Conservation (phyloP, 305 asterid species). For the Fraxinus floribunda region DNA sequence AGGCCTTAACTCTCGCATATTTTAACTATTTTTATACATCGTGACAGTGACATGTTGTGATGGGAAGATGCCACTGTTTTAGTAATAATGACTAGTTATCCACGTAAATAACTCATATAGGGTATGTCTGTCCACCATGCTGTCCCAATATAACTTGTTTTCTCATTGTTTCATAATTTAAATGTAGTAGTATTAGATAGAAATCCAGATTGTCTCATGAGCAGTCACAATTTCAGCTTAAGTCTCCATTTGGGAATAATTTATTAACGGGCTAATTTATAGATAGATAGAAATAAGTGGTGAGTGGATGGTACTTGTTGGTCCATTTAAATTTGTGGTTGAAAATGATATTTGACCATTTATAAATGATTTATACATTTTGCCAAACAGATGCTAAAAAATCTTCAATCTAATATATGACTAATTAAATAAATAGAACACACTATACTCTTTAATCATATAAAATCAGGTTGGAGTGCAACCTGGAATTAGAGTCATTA, state of each 20-base stretch:
- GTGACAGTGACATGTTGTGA: neutral
- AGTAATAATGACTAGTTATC: neutral
- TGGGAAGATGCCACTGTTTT: neutral
- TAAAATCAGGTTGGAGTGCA: slow-evolving; percentile 5
- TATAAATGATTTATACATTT: neutral
- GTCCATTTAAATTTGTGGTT: neutral
- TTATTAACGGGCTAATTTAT: too few species aligned
- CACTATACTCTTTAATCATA: neutral
- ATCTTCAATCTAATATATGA: neutral
- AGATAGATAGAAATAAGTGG: too few species aligned
- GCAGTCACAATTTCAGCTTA: neutral
- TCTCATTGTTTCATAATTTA: neutral
- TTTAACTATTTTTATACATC: neutral
- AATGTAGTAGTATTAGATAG: neutral
- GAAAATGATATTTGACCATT: neutral
- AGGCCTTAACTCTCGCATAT: neutral
- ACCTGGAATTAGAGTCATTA: slow-evolving; percentile 16
- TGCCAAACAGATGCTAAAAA: neutral
- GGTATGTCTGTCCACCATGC: neutral
- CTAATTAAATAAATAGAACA: neutral
- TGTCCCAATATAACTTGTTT: neutral
- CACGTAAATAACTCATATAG: neutral
- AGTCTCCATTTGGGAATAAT: neutral
- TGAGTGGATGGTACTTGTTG: neutral
- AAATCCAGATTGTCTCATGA: neutral